Conservation (phyloP, 176 grass and related monocot genomes). For the Pontederia crassipes region DNA sequence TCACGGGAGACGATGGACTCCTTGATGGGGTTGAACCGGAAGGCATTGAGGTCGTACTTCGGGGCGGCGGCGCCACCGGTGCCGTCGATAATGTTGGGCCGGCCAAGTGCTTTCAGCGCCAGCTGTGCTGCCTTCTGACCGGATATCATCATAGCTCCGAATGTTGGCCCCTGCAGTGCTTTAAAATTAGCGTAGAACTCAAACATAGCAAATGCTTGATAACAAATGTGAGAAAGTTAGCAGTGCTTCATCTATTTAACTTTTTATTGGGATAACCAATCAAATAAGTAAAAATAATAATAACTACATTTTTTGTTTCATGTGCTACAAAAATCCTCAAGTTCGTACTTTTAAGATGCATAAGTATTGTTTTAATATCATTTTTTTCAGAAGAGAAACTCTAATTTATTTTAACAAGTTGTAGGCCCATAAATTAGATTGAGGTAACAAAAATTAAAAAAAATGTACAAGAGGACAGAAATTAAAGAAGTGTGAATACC, state of each 20-base stretch:
- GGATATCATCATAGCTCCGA: constrained; percentile 97
- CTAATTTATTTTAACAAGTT: too few species aligned
- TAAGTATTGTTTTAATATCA: too few species aligned
- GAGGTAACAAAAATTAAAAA: too few species aligned
- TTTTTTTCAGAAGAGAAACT: too few species aligned
- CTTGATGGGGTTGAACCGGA: constrained; percentile 72
- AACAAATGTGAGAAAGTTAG: background rate
- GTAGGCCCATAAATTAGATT: too few species aligned
- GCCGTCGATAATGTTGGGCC: background rate
- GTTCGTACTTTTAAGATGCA: too few species aligned
- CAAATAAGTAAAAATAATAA: too few species aligned
- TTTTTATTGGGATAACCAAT: too few species aligned
- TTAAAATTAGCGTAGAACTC: background rate
- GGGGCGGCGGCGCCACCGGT: constrained; percentile 33
- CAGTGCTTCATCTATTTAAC: too few species aligned
- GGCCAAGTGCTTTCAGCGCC: constrained; percentile 55
- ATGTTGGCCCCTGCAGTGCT: constrained; percentile 60
- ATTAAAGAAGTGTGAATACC: constrained; percentile 21
- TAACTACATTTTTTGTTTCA: too few species aligned
- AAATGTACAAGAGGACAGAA: background rate
- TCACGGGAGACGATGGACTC: constrained; percentile 74
- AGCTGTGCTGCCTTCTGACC: constrained; percentile 95
- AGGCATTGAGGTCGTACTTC: constrained; percentile 47
- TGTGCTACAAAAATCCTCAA: too few species aligned
- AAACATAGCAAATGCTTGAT: background rate